Evolutionary conservation across 768 basidiomycete species (phyloP).

Genomic region (Phylloporus scabripes): DNA sequence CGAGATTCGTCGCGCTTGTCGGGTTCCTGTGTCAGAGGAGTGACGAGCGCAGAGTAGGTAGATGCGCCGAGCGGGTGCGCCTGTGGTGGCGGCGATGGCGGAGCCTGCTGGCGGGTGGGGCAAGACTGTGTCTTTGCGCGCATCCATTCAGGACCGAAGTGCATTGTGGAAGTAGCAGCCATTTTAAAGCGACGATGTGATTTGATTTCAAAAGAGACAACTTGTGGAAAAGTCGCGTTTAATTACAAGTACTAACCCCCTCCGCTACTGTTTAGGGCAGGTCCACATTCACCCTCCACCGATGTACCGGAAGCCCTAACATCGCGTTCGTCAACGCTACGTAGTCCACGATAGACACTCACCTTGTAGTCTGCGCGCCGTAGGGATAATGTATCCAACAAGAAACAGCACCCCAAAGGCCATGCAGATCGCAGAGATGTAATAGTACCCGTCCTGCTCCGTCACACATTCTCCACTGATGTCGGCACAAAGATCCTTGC

Average conservation of each 20-base stretch:
- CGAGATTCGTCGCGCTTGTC: conserved; percentile 60
- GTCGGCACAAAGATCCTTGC: conserved; percentile 70
- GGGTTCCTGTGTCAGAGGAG: conserved; percentile 39
- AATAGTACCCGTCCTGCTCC: conserved; percentile 89
- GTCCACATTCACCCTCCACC: conserved; percentile 59
- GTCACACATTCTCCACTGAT: conserved; percentile 78
- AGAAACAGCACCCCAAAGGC: conserved; percentile 69
- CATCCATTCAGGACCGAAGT: conserved; percentile 94
- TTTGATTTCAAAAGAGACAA: conserved; percentile 13
- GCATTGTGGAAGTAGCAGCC: conserved; percentile 61
- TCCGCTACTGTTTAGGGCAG: conserved; percentile 29
- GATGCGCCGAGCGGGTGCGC: conserved; percentile 53
- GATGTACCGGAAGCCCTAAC: conserved; percentile 62
- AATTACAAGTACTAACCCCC: conserved; percentile 16
- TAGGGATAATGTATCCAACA: conserved; percentile 74
- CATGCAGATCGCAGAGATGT: conserved; percentile 75
- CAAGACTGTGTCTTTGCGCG: conserved; percentile 61
- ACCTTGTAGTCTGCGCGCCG: conserved; percentile 84
- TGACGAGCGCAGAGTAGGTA: conserved; percentile 61
- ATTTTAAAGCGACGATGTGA: conserved; percentile 32
- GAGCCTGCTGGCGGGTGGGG: conserved; percentile 46
- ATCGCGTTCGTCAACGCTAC: background rate
- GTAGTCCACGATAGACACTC: conserved; percentile 23
- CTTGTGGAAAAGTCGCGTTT: conserved; percentile 23
- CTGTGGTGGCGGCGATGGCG: conserved; percentile 57